phyloP scores from a whole-genome alignment of 2,329 filamentous ascomycete species.

The Paramyrothecium roridum region DNA sequence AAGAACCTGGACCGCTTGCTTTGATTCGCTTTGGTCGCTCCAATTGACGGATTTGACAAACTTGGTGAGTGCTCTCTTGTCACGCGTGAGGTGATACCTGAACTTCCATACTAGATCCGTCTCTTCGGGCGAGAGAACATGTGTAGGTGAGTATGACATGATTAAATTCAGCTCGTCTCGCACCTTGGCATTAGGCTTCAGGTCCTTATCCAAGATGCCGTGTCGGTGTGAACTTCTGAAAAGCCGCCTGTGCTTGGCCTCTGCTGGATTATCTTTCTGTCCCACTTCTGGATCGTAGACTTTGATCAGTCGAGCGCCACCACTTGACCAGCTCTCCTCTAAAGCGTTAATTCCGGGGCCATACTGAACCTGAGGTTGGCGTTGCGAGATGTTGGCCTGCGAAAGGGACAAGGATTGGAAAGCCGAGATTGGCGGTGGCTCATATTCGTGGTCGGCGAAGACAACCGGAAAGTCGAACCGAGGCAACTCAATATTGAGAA shows the following conservation, averaged over 20 bases:
- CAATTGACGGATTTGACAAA: conserved; percentile 98
- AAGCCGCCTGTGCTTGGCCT: conserved; percentile 88
- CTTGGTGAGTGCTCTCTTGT: conserved; percentile 91
- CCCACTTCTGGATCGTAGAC: conserved; percentile 95
- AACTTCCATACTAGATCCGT: conserved; percentile 98
- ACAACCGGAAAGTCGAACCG: conserved; percentile 95
- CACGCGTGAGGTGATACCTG: conserved; percentile 85
- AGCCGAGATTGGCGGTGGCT: conserved; percentile 76
- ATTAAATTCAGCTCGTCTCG: conserved; percentile 90
- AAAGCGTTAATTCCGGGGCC: conserved; percentile 83
- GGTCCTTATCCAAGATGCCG: conserved; percentile 88
- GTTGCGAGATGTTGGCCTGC: conserved; percentile 69
- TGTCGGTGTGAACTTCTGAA: conserved; percentile 88
- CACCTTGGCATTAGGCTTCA: conserved; percentile 94
- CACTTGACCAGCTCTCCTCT: conserved; percentile 44
- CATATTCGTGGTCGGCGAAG: conserved; percentile 92
- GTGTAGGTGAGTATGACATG: conserved; percentile 88
- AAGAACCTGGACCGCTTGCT: conserved; percentile 85
- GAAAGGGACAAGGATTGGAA: conserved; percentile 57
- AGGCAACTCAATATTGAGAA: conserved; percentile 85
- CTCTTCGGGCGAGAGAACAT: conserved; percentile 82
- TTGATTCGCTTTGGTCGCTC: conserved; percentile 79
- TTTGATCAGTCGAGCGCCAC: conserved; percentile 65
- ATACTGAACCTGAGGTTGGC: conserved; percentile 82
- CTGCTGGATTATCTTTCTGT: conserved; percentile 85